phyloP scores from a whole-genome alignment of 257 asterid genomes.

The Echium plantagineum region DNA sequence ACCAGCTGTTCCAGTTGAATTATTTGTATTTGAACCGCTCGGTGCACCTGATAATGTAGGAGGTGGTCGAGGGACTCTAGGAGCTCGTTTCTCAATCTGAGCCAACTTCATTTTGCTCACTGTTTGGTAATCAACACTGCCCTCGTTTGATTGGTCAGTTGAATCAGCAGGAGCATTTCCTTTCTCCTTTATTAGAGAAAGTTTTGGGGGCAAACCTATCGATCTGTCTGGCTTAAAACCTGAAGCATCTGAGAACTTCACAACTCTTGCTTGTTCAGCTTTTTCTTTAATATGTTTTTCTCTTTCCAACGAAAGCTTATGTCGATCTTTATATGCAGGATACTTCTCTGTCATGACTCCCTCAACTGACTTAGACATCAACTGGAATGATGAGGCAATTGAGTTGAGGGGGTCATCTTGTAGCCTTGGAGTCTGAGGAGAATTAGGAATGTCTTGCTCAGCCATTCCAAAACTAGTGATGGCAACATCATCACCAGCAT shows the following conservation, averaged over 20 bases:
- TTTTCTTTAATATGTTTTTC: conserved; percentile 74
- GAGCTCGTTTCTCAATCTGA: conserved; percentile 67
- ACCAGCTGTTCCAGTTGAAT: conserved; percentile 28
- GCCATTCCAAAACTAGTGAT: conserved; percentile 72
- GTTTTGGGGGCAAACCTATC: conserved; percentile 62
- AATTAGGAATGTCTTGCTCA: conserved; percentile 44
- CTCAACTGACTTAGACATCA: conserved; percentile 90
- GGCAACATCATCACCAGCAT: conserved; percentile 69
- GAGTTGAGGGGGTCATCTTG: conserved; percentile 36
- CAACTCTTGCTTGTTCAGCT: conserved; percentile 85
- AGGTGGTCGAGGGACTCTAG: conserved; percentile 81
- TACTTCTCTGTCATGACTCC: conserved; percentile 56
- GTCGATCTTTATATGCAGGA: neutral
- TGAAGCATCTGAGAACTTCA: conserved; percentile 49
- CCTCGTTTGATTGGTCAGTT: conserved; percentile 34
- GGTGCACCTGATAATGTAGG: conserved; percentile 49
- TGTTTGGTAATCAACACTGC: conserved; percentile 35
- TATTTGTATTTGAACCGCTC: conserved; percentile 18
- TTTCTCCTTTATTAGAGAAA: conserved; percentile 65
- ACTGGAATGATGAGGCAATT: conserved; percentile 63
- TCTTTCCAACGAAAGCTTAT: conserved; percentile 59
- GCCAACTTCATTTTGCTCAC: conserved; percentile 69
- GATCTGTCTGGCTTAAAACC: conserved; percentile 27
- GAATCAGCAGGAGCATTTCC: conserved; percentile 37
- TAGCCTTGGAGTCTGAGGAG: conserved; percentile 39